These are phyloP conservation scores for Trypethelium eluteriae DNA, from an alignment of 495 filamentous ascomycete genomes.

Conservation along the genomic window DNA sequence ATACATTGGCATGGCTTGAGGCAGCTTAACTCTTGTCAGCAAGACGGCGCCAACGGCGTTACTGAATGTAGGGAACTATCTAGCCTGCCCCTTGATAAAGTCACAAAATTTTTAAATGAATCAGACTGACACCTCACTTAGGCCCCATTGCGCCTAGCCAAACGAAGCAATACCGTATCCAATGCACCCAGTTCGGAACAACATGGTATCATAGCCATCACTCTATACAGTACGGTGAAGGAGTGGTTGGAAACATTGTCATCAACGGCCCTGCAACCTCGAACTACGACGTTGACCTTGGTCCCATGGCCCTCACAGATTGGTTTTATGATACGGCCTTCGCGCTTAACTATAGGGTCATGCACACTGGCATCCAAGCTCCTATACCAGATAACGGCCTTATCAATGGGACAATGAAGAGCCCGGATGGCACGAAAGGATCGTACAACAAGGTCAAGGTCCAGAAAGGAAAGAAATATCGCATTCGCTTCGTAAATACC, in stretches of 20 bases:
- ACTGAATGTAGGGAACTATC: slow-evolving; percentile 29
- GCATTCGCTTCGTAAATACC: slow-evolving; percentile 34
- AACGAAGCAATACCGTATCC: slow-evolving; percentile 32
- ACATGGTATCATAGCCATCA: slow-evolving; percentile 37
- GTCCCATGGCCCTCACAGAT: slow-evolving; percentile 28
- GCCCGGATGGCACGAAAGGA: slow-evolving; percentile 25
- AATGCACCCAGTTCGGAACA: slow-evolving; percentile 35
- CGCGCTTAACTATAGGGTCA: slow-evolving; percentile 17
- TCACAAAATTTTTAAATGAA: background rate
- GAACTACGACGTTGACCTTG: slow-evolving; percentile 37
- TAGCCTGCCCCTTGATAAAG: background rate
- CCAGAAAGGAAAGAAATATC: slow-evolving; percentile 33
- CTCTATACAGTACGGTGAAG: slow-evolving; percentile 34
- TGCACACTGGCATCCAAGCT: slow-evolving; percentile 8
- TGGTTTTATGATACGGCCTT: slow-evolving; percentile 32
- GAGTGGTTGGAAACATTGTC: slow-evolving; percentile 32
- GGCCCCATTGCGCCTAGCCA: slow-evolving; percentile 35
- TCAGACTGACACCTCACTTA: background rate
- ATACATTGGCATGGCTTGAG: slow-evolving; percentile 39
- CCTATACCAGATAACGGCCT: slow-evolving; percentile 29
- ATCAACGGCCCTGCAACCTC: slow-evolving; percentile 36
- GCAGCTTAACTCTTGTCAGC: slow-evolving; percentile 27
- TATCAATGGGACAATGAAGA: slow-evolving; percentile 30
- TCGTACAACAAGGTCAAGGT: slow-evolving; percentile 28
- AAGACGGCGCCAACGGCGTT: slow-evolving; percentile 34